These are phyloP conservation scores for Podaxis rugospora DNA, from an alignment of 768 basidiomycete genomes.

Conservation along the genomic window DNA sequence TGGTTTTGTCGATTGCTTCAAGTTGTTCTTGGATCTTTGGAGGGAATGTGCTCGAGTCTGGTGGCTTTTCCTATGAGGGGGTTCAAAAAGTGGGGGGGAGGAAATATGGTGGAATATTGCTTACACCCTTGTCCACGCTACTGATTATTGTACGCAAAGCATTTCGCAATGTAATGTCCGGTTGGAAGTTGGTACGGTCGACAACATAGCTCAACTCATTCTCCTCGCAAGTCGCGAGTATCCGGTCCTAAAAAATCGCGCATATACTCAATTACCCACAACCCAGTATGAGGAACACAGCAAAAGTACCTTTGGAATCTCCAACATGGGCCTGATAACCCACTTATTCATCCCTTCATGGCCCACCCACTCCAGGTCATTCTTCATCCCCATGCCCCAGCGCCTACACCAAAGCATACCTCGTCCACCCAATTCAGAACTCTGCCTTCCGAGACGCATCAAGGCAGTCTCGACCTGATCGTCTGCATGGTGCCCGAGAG, in stretches of 20 bases:
- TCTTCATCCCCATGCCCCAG: slow-evolving; percentile 70
- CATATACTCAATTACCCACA: not conserved
- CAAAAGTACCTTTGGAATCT: slow-evolving; percentile 57
- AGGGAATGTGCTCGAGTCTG: slow-evolving; percentile 19
- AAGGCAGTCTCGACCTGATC: slow-evolving; percentile 82
- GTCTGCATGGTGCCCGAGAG: slow-evolving; percentile 75
- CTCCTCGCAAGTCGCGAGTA: slow-evolving; percentile 73
- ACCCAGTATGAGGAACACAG: not conserved
- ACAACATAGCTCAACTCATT: slow-evolving; percentile 56
- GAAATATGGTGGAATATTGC: not conserved
- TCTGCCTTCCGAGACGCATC: slow-evolving; percentile 61
- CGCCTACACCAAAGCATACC: slow-evolving; percentile 67
- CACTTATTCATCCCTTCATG: slow-evolving; percentile 59
- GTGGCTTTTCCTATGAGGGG: slow-evolving; percentile 4
- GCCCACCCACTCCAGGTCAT: slow-evolving; percentile 38
- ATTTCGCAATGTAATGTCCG: slow-evolving; percentile 68
- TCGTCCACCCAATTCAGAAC: slow-evolving; percentile 49
- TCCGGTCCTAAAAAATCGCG: slow-evolving; percentile 51
- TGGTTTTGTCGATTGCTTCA: slow-evolving; percentile 25
- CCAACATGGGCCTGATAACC: slow-evolving; percentile 68
- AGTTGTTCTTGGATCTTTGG: slow-evolving; percentile 27
- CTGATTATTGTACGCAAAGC: slow-evolving; percentile 20
- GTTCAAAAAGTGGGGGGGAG: not conserved
- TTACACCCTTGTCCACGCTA: slow-evolving; percentile 4
- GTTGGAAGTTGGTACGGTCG: slow-evolving; percentile 74